Percentiles rank a stretch among this genome's conserved stretches.
These are phyloP conservation scores for Mycena venus DNA, from an alignment of 768 basidiomycete species.

Conservation along the genomic window DNA sequence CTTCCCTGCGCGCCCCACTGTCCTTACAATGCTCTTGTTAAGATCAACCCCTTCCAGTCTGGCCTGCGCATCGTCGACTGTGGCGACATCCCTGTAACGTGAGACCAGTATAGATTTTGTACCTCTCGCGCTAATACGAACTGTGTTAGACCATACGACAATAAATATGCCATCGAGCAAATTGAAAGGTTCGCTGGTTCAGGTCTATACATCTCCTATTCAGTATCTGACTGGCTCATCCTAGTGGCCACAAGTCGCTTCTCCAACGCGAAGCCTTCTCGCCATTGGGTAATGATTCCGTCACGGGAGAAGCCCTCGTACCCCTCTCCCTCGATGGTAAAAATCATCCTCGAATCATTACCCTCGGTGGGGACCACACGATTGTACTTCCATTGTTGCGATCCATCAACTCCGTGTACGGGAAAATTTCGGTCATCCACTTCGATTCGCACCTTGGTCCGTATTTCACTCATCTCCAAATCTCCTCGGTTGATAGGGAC, in stretches of 20 bases:
- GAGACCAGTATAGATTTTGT: conserved; percentile 27
- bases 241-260: conserved; percentile 72
- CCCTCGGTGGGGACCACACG: conserved; percentile 91
- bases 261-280: conserved; percentile 75
- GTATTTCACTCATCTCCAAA: conserved; percentile 35
- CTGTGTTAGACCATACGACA: conserved; percentile 75
- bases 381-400: conserved; percentile 75
- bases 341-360: conserved; percentile 83
- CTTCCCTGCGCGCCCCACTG: too few relatives aligned
- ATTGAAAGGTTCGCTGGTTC: conserved; percentile 62
- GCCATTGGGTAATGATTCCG: conserved; percentile 71
- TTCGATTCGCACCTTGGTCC: conserved; percentile 83
- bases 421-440: conserved; percentile 86
- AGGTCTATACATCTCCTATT: background rate
- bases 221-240: background rate
- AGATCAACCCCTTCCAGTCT: conserved; percentile 77
- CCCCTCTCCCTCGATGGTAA: conserved; percentile 79
- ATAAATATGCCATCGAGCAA: conserved; percentile 78
- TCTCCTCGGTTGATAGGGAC: background rate
- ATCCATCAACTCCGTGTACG: conserved; percentile 83
- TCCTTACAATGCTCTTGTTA: conserved; percentile 84
- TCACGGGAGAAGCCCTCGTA: conserved; percentile 67
- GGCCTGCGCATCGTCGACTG: conserved; percentile 83
- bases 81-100: conserved; percentile 82
- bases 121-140: background rate